phyloP scores from a whole-genome alignment of 2,329 filamentous ascomycete genomes.

The Cryoendolithus antarcticus region DNA sequence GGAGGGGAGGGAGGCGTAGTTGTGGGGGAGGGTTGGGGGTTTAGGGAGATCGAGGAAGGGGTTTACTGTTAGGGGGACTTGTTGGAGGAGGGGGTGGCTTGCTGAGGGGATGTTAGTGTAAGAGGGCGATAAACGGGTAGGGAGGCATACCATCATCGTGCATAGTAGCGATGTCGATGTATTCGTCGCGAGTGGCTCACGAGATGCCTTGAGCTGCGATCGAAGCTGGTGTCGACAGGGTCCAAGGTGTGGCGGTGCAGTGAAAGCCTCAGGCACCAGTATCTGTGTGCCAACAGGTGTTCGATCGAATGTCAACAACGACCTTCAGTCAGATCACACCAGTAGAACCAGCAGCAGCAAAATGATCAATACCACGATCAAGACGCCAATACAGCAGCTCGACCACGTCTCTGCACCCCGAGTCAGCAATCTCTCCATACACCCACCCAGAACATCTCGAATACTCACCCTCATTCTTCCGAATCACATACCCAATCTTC shows the following conservation, averaged over 20 bases:
- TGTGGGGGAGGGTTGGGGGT: conserved; percentile 85
- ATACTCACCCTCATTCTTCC: conserved; percentile 73
- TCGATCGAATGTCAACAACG: no score
- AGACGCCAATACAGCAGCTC: conserved; percentile 77
- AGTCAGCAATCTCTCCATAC: conserved; percentile 4
- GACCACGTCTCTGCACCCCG: conserved; percentile 49
- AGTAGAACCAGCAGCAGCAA: conserved; percentile 65
- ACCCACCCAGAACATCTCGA: conserved; percentile 8
- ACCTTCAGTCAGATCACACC: no score
- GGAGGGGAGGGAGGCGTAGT: conserved; percentile 81
- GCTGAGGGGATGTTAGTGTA: no score
- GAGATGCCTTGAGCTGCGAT: no score
- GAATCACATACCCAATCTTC: conserved; percentile 73
- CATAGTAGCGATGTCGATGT: conserved; percentile 11
- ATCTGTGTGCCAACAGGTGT: no score
- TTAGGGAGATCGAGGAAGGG: conserved; percentile 86
- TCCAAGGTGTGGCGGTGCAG: conserved; percentile 9
- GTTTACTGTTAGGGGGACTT: conserved; percentile 85
- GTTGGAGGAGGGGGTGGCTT: conserved; percentile 82
- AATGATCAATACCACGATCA: conserved; percentile 81
- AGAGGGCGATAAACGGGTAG: neutral
- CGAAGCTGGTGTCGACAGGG: no score
- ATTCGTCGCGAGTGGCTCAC: no score
- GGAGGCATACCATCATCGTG: conserved; percentile 19
- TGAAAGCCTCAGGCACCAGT: conserved; percentile 4